These are phyloP conservation scores for Sphagnum fallax DNA, from an alignment of 228 moss, liverwort and hornwort genomes.

Conservation along the genomic window DNA sequence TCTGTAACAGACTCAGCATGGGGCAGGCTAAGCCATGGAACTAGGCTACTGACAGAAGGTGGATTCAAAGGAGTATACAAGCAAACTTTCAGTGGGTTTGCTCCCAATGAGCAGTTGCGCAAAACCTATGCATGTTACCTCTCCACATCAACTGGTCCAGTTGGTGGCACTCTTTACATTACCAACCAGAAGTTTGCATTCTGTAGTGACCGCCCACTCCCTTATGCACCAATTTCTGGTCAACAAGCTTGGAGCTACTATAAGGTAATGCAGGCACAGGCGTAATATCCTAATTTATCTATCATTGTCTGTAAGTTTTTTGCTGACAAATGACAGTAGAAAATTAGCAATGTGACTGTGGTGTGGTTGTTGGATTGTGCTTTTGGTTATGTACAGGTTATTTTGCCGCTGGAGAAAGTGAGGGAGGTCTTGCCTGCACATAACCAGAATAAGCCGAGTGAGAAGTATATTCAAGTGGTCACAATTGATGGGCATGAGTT, in stretches of 20 bases:
- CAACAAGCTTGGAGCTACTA: constrained; percentile 35
- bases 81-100: constrained; percentile 17
- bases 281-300: background rate
- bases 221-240: constrained; percentile 17
- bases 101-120: constrained; percentile 26
- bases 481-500: constrained; percentile 38
- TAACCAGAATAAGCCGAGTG: constrained; percentile 25
- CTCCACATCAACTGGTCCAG: constrained; percentile 50
- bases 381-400: constrained; percentile 18
- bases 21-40: constrained; percentile 29
- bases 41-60: constrained; percentile 31
- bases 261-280: constrained; percentile 15
- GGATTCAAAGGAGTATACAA: constrained; percentile 41
- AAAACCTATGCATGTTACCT: constrained; percentile 54
- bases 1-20: constrained; percentile 35
- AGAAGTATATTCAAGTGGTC: constrained; percentile 39
- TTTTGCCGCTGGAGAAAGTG: constrained; percentile 27
- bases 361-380: background rate
- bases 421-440: constrained; percentile 19
- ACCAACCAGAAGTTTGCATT: constrained; percentile 35
- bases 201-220: constrained; percentile 39
- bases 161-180: constrained; percentile 42
- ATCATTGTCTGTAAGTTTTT: background rate
- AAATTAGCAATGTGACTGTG: background rate
- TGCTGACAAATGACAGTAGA: background rate